phyloP scores from a whole-genome alignment of 2,329 filamentous ascomycete species.

The Westerdykella aurantiaca region DNA sequence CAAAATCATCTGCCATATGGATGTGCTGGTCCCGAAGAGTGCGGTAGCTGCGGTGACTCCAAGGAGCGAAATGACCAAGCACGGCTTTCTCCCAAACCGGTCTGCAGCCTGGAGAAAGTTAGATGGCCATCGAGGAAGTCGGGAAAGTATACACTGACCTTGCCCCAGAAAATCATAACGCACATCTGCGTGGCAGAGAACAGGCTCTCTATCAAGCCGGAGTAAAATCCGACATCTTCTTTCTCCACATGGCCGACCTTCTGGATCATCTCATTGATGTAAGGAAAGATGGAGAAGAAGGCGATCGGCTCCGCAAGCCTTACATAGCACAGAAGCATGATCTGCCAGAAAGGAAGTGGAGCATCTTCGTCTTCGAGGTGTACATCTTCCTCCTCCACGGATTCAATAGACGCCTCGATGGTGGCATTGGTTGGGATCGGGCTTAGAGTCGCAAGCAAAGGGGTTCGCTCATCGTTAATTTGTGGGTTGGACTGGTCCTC shows the following conservation, averaged over 20 bases:
- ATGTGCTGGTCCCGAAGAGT: slow-evolving; percentile 62
- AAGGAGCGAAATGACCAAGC: slow-evolving; percentile 60
- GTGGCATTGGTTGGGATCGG: slow-evolving; percentile 13
- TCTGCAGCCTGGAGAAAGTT: slow-evolving; percentile 49
- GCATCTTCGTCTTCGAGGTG: slow-evolving; percentile 18
- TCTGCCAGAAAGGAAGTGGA: slow-evolving; percentile 46
- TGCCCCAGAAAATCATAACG: slow-evolving; percentile 72
- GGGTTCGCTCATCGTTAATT: slow-evolving; percentile 23
- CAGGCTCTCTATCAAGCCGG: slow-evolving; percentile 63
- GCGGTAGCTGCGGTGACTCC: slow-evolving; percentile 58
- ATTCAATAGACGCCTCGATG: slow-evolving; percentile 2
- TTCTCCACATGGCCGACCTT: slow-evolving; percentile 56
- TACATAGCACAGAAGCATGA: slow-evolving; percentile 67
- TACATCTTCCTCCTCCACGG: slow-evolving; percentile 3
- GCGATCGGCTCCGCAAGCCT: slow-evolving; percentile 69
- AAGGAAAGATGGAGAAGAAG: slow-evolving; percentile 80
- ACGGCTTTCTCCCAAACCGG: slow-evolving; percentile 64
- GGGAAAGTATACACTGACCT: slow-evolving; percentile 18
- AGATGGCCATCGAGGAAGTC: not conserved
- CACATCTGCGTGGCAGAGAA: slow-evolving; percentile 71
- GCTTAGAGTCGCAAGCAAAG: slow-evolving; percentile 19
- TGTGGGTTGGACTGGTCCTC: not conserved
- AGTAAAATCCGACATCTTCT: slow-evolving; percentile 73
- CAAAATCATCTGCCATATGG: slow-evolving; percentile 68
- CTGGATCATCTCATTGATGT: slow-evolving; percentile 71